These are phyloP conservation scores for Stenocarpella maydis DNA, from an alignment of 2,329 filamentous ascomycete species.

Conservation along the genomic window DNA sequence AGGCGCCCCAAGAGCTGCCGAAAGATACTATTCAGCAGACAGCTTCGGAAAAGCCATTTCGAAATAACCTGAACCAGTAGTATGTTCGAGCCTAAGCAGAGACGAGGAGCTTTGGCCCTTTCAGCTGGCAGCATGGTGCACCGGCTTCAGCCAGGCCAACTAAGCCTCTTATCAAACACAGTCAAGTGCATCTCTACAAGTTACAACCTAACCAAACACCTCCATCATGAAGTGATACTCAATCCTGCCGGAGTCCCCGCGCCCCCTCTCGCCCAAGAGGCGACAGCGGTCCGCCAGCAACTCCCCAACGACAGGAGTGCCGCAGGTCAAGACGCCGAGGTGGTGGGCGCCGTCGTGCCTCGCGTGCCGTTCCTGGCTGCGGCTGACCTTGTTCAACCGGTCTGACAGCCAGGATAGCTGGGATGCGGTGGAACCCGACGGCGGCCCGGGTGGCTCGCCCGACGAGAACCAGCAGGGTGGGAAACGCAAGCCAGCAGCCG, in stretches of 20 bases:
- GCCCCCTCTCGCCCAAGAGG: slow-evolving; percentile 57
- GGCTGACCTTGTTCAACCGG: slow-evolving; percentile 58
- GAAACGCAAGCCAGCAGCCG: slow-evolving; percentile 64
- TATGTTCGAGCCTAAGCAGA: too few species aligned
- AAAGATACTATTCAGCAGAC: too few species aligned
- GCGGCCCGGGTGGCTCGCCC: slow-evolving; percentile 57
- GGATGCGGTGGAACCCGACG: neutral
- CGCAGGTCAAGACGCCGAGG: slow-evolving; percentile 66
- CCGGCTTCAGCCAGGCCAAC: too few species aligned
- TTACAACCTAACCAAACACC: neutral
- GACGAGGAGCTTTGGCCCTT: too few species aligned
- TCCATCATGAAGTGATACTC: slow-evolving; percentile 40
- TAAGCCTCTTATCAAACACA: too few species aligned
- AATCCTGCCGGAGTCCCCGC: slow-evolving; percentile 59
- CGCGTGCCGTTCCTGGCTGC: slow-evolving; percentile 49
- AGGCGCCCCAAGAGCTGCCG: neutral
- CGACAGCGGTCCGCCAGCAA: slow-evolving; percentile 63
- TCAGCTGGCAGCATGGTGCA: too few species aligned
- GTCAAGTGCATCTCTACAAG: too few species aligned
- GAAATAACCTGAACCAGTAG: too few species aligned
- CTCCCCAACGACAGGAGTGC: slow-evolving; percentile 62
- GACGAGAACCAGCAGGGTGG: slow-evolving; percentile 57
- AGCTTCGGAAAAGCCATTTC: too few species aligned
- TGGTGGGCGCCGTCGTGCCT: slow-evolving; percentile 47
- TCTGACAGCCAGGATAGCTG: slow-evolving; percentile 48